These are phyloP conservation scores for Thinopyrum elongatum DNA, from an alignment of 176 grass and related monocot genomes.

Conservation along the genomic window DNA sequence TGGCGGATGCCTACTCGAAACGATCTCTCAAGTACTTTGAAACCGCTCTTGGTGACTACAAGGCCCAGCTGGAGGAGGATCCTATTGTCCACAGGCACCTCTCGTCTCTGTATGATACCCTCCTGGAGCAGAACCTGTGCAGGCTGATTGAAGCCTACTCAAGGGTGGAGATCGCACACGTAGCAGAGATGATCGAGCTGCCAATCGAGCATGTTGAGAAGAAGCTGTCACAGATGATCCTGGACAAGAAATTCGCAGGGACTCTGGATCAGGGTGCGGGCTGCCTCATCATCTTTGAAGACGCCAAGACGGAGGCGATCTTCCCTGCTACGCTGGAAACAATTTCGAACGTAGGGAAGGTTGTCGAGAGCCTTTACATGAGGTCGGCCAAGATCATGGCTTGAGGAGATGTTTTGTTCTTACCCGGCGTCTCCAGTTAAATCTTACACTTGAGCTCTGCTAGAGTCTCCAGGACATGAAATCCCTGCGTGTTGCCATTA, in stretches of 20 bases:
- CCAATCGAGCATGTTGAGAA: constrained; percentile 70
- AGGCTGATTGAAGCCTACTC: constrained; percentile 82
- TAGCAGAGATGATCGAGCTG: constrained; percentile 79
- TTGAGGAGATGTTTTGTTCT: constrained; percentile 2
- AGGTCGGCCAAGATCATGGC: constrained; percentile 88
- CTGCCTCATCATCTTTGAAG: constrained; percentile 85
- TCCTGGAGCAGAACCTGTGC: constrained; percentile 83
- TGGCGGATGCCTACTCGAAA: constrained; percentile 66
- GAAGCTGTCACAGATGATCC: constrained; percentile 84
- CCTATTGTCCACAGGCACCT: constrained; percentile 83
- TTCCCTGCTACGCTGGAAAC: constrained; percentile 84
- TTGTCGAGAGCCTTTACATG: constrained; percentile 79
- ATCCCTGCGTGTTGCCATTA: neutral
- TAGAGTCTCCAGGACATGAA: neutral
- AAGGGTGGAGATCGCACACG: constrained; percentile 69
- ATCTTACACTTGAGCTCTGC: constrained; percentile 3
- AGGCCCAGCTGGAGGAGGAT: constrained; percentile 70
- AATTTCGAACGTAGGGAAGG: constrained; percentile 70
- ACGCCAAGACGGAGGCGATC: constrained; percentile 62
- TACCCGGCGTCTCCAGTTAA: neutral
- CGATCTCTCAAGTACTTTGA: constrained; percentile 82
- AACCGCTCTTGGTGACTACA: constrained; percentile 67
- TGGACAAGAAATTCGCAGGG: constrained; percentile 85
- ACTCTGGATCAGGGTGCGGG: constrained; percentile 79
- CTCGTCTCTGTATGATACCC: constrained; percentile 76